Evolutionary conservation across 768 basidiomycete genomes (phyloP).

Genomic region (Tricholomella constricta): DNA sequence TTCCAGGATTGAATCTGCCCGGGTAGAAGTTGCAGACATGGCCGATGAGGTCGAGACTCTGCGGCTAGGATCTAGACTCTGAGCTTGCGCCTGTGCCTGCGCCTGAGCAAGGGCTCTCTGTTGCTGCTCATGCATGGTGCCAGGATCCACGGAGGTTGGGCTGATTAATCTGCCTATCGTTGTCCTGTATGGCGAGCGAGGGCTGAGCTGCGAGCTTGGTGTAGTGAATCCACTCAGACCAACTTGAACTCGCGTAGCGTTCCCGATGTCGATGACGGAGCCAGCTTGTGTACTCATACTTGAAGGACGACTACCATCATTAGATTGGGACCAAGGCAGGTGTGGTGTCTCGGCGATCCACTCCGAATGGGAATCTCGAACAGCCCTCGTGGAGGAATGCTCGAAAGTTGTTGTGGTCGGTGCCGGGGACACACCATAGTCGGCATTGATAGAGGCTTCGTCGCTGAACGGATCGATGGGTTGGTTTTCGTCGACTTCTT

Average conservation of each 20-base stretch:
- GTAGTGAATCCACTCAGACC: conserved; percentile 38
- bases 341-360: conserved; percentile 42
- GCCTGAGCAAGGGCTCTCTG: conserved; percentile 61
- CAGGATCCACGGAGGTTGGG: conserved; percentile 36
- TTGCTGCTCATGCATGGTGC: conserved; percentile 66
- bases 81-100: conserved; percentile 60
- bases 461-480: conserved; percentile 70
- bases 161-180: conserved; percentile 65
- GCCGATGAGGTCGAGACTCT: conserved; percentile 68
- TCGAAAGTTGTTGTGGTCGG: conserved; percentile 45
- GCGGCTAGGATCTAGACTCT: conserved; percentile 44
- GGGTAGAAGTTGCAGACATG: conserved; percentile 66
- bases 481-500: conserved; percentile 56
- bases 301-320: conserved; percentile 50
- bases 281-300: conserved; percentile 67
- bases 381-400: conserved; percentile 25
- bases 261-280: conserved; percentile 59
- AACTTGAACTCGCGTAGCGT: conserved; percentile 69
- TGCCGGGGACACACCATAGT: conserved; percentile 38
- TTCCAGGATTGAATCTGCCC: conserved; percentile 83
- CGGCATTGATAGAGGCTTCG: conserved; percentile 41
- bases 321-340: conserved; percentile 42
- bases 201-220: conserved; percentile 23
- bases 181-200: conserved; percentile 55
- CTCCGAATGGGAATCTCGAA: conserved; percentile 32